A percentile compares a stretch with the other conserved stretches of the same genome.
phyloP scores from a whole-genome alignment of 805 yeast species.

The Candida gorgasii region DNA sequence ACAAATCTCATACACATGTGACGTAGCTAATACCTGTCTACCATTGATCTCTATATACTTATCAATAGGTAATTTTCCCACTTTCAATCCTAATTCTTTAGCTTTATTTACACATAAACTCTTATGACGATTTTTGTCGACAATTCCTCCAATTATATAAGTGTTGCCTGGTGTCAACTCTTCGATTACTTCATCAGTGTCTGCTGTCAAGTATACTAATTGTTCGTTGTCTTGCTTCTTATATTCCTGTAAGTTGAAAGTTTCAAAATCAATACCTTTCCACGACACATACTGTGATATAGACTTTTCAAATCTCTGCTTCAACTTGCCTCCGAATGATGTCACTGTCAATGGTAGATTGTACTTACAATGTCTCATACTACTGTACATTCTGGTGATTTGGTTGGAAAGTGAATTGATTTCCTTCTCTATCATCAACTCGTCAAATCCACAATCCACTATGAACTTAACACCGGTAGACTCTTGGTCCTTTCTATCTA shows the following conservation, averaged over 20 bases:
- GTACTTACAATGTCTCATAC: conserved; percentile 61
- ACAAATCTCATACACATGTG: conserved; percentile 90
- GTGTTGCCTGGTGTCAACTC: conserved; percentile 68
- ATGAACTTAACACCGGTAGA: conserved; percentile 55
- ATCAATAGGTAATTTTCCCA: conserved; percentile 84
- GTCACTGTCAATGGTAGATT: conserved; percentile 61
- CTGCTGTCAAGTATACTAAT: conserved; percentile 79
- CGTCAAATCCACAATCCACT: conserved; percentile 92
- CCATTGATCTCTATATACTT: conserved; percentile 82
- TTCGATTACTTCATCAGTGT: conserved; percentile 69
- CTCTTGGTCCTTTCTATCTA: conserved; percentile 45
- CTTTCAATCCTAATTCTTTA: conserved; percentile 61
- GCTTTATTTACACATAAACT: conserved; percentile 82
- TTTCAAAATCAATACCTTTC: conserved; percentile 59
- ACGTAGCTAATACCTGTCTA: conserved; percentile 85
- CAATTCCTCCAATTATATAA: conserved; percentile 93
- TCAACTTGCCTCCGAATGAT: conserved; percentile 60
- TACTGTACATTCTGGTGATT: conserved; percentile 78
- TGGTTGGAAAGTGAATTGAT: conserved; percentile 74
- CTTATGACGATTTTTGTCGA: conserved; percentile 90
- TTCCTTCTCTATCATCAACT: conserved; percentile 76
- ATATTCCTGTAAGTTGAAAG: conserved; percentile 32
- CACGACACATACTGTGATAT: conserved; percentile 63
- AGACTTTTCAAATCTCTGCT: conserved; percentile 65
- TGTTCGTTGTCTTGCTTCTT: conserved; percentile 23